These are phyloP conservation scores for Penicillium sp. DNA, from an alignment of 2,329 filamentous ascomycete species.

Conservation along the genomic window DNA sequence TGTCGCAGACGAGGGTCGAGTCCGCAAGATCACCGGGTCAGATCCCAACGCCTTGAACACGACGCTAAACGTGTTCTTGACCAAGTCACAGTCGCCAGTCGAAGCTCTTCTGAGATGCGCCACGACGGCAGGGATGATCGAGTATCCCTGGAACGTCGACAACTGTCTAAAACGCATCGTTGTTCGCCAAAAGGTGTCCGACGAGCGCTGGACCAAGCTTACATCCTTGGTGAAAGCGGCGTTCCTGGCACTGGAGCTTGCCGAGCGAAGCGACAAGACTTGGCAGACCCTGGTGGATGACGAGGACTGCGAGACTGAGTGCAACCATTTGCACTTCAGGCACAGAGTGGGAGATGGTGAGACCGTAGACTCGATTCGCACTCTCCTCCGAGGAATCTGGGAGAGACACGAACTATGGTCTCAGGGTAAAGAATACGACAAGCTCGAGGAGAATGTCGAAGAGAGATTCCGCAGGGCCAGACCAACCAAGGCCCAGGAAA, in stretches of 20 bases:
- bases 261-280: neutral
- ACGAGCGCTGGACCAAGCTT: neutral
- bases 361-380: neutral
- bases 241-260: neutral
- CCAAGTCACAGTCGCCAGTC: slow-evolving; percentile 43
- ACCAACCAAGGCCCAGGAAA: neutral
- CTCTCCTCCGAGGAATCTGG: neutral
- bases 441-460: slow-evolving; percentile 2
- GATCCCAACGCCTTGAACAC: slow-evolving; percentile 40
- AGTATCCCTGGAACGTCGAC: slow-evolving; percentile 25
- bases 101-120: slow-evolving; percentile 33
- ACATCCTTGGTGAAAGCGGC: neutral
- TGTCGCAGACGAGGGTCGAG: neutral
- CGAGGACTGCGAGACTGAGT: neutral
- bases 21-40: slow-evolving; percentile 6
- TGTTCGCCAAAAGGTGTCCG: neutral
- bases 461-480: neutral
- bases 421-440: neutral
- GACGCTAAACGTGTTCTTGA: slow-evolving; percentile 53
- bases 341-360: neutral
- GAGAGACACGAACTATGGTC: neutral
- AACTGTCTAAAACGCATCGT: neutral
- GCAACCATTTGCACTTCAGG: neutral
- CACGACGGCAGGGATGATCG: slow-evolving; percentile 44
- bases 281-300: neutral